Evolutionary conservation across 2,329 filamentous ascomycete species (phyloP).

Genomic region (Colletotrichum musicola): DNA sequence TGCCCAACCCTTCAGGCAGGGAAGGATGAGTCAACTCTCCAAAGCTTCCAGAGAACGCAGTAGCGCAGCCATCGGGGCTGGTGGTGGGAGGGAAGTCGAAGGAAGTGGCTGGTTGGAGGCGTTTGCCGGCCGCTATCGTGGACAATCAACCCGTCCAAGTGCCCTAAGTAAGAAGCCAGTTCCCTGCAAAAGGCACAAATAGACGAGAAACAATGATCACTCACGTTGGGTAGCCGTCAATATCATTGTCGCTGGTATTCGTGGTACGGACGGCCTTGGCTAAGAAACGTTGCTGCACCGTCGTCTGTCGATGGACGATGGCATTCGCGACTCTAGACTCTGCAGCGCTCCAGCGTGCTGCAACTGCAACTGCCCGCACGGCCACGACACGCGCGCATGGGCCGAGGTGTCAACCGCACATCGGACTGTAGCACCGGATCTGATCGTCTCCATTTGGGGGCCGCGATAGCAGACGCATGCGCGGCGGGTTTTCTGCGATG

Average conservation of each 20-base stretch:
- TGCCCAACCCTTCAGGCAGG: slow-evolving; percentile 40
- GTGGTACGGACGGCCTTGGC: too few species aligned
- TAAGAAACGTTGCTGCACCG: neutral
- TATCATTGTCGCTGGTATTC: too few species aligned
- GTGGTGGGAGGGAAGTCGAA: neutral
- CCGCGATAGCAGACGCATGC: slow-evolving; percentile 28
- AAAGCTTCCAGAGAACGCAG: slow-evolving; percentile 7
- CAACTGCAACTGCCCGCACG: slow-evolving; percentile 3
- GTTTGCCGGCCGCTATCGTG: slow-evolving; percentile 6
- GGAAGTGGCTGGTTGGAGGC: slow-evolving; percentile 29
- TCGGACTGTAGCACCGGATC: slow-evolving; percentile 34
- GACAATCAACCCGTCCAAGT: neutral
- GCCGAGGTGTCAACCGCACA: slow-evolving; percentile 13
- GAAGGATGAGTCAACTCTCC: slow-evolving; percentile 39
- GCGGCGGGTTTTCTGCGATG: slow-evolving; percentile 32
- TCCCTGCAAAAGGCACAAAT: slow-evolving; percentile 28
- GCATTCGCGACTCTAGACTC: slow-evolving; percentile 12
- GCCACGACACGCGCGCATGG: slow-evolving; percentile 18
- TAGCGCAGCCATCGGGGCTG: slow-evolving; percentile 9
- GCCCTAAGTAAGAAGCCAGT: slow-evolving; percentile 26
- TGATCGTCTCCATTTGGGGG: slow-evolving; percentile 29
- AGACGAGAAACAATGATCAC: neutral
- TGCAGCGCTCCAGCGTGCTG: slow-evolving; percentile 30
- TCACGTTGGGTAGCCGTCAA: neutral
- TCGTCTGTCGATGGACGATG: neutral